phyloP scores from a whole-genome alignment of 1,139 yeast genomes.

The Yamadazyma triangularis region DNA sequence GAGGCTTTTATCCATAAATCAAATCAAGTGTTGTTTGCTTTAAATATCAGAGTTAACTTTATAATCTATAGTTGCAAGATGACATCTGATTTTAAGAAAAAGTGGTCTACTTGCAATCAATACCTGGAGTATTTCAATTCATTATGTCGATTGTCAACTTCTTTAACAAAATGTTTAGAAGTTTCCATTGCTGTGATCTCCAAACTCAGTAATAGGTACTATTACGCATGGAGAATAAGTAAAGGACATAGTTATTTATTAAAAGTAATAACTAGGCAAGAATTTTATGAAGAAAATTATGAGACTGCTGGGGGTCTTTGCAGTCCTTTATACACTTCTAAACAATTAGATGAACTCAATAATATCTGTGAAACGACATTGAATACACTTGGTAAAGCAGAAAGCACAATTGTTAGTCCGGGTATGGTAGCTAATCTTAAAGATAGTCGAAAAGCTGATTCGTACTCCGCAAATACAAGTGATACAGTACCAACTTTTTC shows the following conservation, averaged over 20 bases:
- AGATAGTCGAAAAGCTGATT: not conserved
- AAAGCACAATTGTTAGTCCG: slow-evolving; percentile 6
- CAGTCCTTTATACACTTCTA: slow-evolving; percentile 13
- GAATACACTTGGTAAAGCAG: slow-evolving; percentile 15
- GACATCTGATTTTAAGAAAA: slow-evolving; percentile 15
- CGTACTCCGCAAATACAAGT: too few relatives aligned
- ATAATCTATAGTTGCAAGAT: slow-evolving; percentile 14
- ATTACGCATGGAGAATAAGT: slow-evolving; percentile 49
- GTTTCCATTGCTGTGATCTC: slow-evolving; percentile 32
- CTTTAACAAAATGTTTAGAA: slow-evolving; percentile 32
- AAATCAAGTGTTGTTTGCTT: slow-evolving; percentile 28
- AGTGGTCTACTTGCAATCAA: slow-evolving; percentile 12
- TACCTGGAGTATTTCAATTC: slow-evolving; percentile 18
- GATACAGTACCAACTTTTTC: not conserved
- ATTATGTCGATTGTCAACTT: slow-evolving; percentile 25
- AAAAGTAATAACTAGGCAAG: slow-evolving; percentile 22
- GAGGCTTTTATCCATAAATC: slow-evolving; percentile 37
- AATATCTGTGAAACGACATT: slow-evolving; percentile 22
- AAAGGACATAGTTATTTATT: slow-evolving; percentile 37
- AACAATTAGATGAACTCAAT: slow-evolving; percentile 27
- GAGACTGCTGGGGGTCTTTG: slow-evolving; percentile 8
- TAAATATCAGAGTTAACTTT: slow-evolving; percentile 27
- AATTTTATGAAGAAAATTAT: slow-evolving; percentile 25
- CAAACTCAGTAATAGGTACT: slow-evolving; percentile 40
- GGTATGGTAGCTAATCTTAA: slow-evolving; percentile 6